Evolutionary conservation across 2,329 filamentous ascomycete genomes (phyloP).

Genomic region (Sporothrix protearum): DNA sequence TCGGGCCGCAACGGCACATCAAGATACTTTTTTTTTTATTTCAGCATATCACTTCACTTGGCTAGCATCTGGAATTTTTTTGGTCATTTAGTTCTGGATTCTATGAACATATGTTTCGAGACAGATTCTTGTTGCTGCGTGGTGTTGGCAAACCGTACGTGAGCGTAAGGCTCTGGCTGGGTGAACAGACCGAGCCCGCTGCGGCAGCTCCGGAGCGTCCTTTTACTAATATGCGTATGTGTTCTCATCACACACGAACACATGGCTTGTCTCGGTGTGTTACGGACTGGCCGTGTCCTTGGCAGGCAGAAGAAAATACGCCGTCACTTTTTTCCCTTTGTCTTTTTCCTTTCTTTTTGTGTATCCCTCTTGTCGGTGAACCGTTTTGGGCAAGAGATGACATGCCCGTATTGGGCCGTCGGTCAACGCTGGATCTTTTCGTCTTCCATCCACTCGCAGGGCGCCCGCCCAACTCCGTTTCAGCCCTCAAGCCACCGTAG

Average conservation of each 20-base stretch:
- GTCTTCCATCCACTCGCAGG: background rate
- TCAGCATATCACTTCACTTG: background rate
- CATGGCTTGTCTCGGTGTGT: background rate
- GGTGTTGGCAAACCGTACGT: no score
- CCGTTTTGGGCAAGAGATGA: constrained; percentile 29
- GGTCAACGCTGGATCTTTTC: constrained; percentile 15
- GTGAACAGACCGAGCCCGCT: background rate
- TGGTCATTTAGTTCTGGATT: background rate
- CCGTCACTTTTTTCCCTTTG: no score
- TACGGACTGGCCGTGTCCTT: background rate
- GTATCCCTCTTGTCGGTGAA: constrained; percentile 15
- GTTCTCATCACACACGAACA: background rate
- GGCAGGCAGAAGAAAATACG: background rate
- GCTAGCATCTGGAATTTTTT: background rate
- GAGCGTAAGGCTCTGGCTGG: no score
- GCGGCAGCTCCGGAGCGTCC: background rate
- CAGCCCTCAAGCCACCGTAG: background rate
- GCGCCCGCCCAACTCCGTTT: background rate
- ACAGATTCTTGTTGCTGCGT: no score
- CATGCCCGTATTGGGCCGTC: constrained; percentile 22
- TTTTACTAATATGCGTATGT: background rate
- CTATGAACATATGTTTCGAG: background rate
- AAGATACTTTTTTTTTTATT: no score
- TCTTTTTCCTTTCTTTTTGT: background rate
- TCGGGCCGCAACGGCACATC: background rate